phyloP scores from a whole-genome alignment of 2,329 filamentous ascomycete species.

The Pezicula neosporulosa region DNA sequence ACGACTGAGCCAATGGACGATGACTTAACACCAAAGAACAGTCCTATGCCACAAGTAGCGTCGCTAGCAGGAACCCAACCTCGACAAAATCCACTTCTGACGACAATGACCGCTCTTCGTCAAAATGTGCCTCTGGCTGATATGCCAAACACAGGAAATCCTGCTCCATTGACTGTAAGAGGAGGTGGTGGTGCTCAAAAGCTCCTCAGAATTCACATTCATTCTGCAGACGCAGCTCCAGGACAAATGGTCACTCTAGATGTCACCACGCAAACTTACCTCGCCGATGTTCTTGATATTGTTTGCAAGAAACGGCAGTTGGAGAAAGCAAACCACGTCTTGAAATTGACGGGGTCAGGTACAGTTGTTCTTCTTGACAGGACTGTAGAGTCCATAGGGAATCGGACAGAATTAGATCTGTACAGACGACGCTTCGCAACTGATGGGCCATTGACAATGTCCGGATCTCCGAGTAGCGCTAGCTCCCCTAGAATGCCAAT shows the following conservation, averaged over 20 bases:
- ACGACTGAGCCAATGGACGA: slow-evolving; percentile 36
- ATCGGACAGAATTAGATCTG: slow-evolving; percentile 71
- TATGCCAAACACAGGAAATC: slow-evolving; percentile 41
- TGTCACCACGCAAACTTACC: slow-evolving; percentile 78
- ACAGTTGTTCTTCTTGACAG: slow-evolving; percentile 75
- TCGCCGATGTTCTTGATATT: slow-evolving; percentile 76
- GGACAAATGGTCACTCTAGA: slow-evolving; percentile 72
- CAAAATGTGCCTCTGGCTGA: slow-evolving; percentile 53
- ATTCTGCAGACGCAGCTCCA: slow-evolving; percentile 64
- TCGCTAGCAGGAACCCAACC: slow-evolving; percentile 31
- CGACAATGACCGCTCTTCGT: slow-evolving; percentile 50
- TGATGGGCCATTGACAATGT: slow-evolving; percentile 66
- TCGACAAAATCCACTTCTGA: slow-evolving; percentile 56
- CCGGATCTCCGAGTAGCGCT: slow-evolving; percentile 61
- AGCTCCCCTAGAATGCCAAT: slow-evolving; percentile 63
- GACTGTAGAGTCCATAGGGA: slow-evolving; percentile 74
- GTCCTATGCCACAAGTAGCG: slow-evolving; percentile 18
- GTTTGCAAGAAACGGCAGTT: slow-evolving; percentile 75
- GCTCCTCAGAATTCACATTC: slow-evolving; percentile 68
- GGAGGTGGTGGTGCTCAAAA: slow-evolving; percentile 61
- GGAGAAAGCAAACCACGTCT: slow-evolving; percentile 74
- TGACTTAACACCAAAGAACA: slow-evolving; percentile 34
- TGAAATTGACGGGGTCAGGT: slow-evolving; percentile 72
- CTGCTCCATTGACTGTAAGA: slow-evolving; percentile 29
- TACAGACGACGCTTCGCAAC: slow-evolving; percentile 72